phyloP scores from a whole-genome alignment of 1,139 yeast species.

The Pneumocystis murina region DNA sequence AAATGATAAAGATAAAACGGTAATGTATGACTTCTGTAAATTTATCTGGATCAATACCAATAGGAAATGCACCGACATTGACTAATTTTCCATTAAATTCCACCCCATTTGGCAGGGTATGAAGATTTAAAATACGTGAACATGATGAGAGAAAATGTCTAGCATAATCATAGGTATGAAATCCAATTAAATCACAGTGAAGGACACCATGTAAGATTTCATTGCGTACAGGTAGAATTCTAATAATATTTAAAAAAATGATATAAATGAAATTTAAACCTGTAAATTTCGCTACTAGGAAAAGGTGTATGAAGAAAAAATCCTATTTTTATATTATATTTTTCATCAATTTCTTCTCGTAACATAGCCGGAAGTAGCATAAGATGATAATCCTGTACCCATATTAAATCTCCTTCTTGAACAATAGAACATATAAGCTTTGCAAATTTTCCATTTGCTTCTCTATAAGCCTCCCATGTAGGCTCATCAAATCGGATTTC shows the following conservation, averaged over 20 bases:
- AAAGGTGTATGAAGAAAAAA: slow-evolving; percentile 96
- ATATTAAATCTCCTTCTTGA: slow-evolving; percentile 72
- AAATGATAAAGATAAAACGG: neutral
- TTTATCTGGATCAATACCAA: slow-evolving; percentile 90
- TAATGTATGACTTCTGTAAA: slow-evolving; percentile 37
- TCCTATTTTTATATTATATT: slow-evolving; percentile 54
- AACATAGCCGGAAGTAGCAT: slow-evolving; percentile 91
- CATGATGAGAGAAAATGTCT: slow-evolving; percentile 89
- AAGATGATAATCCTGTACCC: slow-evolving; percentile 97
- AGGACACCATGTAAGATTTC: slow-evolving; percentile 85
- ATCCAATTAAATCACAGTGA: slow-evolving; percentile 88
- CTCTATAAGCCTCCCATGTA: slow-evolving; percentile 96
- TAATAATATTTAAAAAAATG: slow-evolving; percentile 11
- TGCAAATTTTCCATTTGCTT: slow-evolving; percentile 80
- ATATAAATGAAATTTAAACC: neutral
- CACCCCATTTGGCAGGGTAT: slow-evolving; percentile 83
- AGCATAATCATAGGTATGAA: slow-evolving; percentile 99
- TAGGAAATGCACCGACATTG: slow-evolving; percentile 91
- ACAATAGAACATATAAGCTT: slow-evolving; percentile 51
- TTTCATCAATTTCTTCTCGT: slow-evolving; percentile 42
- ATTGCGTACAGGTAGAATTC: slow-evolving; percentile 87
- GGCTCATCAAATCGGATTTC: slow-evolving; percentile 96
- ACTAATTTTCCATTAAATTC: slow-evolving; percentile 64
- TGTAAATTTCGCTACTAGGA: slow-evolving; percentile 89
- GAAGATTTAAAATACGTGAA: slow-evolving; percentile 67